phyloP scores from a whole-genome alignment of 305 asterid species.

The Vinca major region DNA sequence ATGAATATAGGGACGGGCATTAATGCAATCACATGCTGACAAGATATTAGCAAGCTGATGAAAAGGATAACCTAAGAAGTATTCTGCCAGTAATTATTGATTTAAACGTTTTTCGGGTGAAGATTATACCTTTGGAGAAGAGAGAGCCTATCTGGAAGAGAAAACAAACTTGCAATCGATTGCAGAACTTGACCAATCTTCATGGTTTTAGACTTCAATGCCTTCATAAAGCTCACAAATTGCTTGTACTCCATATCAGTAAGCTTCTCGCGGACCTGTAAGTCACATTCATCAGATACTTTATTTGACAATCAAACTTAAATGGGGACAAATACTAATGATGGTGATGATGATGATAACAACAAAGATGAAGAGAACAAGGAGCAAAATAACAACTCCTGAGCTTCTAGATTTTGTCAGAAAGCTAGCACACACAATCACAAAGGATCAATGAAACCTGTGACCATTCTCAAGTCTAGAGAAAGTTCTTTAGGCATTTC shows the following conservation, averaged over 20 bases:
- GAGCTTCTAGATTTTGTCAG: neutral
- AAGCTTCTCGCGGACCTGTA: conserved; percentile 80
- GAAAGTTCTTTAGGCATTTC: neutral
- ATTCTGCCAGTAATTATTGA: neutral
- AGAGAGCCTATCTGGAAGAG: conserved; percentile 66
- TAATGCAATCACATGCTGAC: neutral
- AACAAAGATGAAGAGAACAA: neutral
- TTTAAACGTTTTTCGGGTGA: neutral
- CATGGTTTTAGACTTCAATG: conserved; percentile 71
- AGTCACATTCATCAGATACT: conserved; percentile 2
- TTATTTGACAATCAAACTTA: conserved; percentile 2
- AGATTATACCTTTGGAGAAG: conserved; percentile 70
- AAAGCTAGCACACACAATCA: neutral
- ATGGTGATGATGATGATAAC: neutral
- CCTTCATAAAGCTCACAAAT: conserved; percentile 69
- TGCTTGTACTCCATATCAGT: conserved; percentile 63
- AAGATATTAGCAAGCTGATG: neutral
- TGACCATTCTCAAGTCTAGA: neutral
- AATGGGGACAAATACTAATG: neutral
- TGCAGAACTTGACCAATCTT: conserved; percentile 65
- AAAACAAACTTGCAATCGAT: conserved; percentile 65
- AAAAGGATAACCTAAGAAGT: neutral
- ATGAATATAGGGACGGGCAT: neutral
- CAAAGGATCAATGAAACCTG: neutral
- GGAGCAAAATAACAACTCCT: neutral